These are phyloP conservation scores for Austroboletus novae-zelandiae DNA, from an alignment of 1,284 basidiomycete genomes.

Conservation along the genomic window DNA sequence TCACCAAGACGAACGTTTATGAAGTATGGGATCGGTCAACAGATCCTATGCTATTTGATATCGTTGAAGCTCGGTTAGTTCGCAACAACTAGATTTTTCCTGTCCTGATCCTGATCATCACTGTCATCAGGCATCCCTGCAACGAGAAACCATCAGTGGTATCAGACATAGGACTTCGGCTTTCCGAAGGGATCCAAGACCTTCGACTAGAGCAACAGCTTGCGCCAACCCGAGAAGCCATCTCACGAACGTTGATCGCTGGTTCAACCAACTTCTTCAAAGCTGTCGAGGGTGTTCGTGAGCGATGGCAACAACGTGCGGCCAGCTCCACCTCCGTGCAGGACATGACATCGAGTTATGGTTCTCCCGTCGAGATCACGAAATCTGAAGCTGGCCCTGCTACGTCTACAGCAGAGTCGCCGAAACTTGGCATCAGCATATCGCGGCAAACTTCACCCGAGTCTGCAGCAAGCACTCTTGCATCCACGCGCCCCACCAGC, in stretches of 20 bases:
- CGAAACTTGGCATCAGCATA: constrained; percentile 27
- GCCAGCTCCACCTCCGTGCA: constrained; percentile 36
- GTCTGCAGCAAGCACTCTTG: constrained; percentile 22
- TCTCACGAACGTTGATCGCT: constrained; percentile 69
- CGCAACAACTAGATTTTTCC: not conserved
- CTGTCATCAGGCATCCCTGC: constrained; percentile 70
- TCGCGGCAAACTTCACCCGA: constrained; percentile 30
- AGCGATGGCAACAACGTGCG: constrained; percentile 59
- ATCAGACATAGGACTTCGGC: constrained; percentile 82
- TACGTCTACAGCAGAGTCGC: constrained; percentile 21
- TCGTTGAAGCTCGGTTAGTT: constrained; percentile 81
- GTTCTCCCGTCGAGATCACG: constrained; percentile 46
- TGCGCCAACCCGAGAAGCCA: constrained; percentile 83
- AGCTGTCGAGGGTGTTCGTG: constrained; percentile 84
- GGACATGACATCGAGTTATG: constrained; percentile 20
- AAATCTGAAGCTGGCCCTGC: constrained; percentile 42
- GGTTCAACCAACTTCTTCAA: constrained; percentile 85
- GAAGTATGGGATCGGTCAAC: constrained; percentile 86
- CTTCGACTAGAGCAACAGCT: constrained; percentile 87
- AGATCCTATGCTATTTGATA: constrained; percentile 88
- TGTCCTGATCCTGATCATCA: constrained; percentile 6
- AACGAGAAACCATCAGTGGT: constrained; percentile 86
- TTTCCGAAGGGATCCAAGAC: constrained; percentile 89
- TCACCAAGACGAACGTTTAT: constrained; percentile 81
- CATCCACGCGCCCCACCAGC: constrained; percentile 31